phyloP scores from a whole-genome alignment of 2,329 filamentous ascomycete species.

The Colletotrichum sp. region DNA sequence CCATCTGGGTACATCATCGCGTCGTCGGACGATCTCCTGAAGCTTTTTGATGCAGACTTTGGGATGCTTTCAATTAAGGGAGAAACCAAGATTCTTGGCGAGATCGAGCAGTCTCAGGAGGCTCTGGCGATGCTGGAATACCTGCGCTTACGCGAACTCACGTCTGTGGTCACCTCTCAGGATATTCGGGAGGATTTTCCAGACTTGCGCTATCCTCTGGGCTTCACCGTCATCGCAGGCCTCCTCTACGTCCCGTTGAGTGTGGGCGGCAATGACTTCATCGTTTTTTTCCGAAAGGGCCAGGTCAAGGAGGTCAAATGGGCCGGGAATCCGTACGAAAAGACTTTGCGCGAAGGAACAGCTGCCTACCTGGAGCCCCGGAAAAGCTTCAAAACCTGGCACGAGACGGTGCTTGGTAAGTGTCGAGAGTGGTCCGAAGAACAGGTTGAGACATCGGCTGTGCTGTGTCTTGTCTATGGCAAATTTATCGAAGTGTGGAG shows the following conservation, averaged over 20 bases:
- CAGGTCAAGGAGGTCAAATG: constrained; percentile 80
- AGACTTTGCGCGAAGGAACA: constrained; percentile 74
- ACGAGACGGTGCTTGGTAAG: constrained; percentile 80
- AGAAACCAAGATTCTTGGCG: constrained; percentile 87
- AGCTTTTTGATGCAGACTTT: constrained; percentile 86
- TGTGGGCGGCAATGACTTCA: constrained; percentile 79
- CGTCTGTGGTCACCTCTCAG: constrained; percentile 78
- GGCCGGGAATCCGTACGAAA: constrained; percentile 88
- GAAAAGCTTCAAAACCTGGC: constrained; percentile 82
- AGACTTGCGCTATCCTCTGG: constrained; percentile 79
- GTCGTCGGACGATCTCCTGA: constrained; percentile 83
- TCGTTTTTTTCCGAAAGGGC: constrained; percentile 85
- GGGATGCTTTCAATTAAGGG: constrained; percentile 83
- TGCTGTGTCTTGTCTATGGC: constrained; percentile 86
- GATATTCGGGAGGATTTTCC: constrained; percentile 80
- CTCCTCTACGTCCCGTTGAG: constrained; percentile 84
- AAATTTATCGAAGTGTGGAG: constrained; percentile 93
- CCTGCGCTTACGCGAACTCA: constrained; percentile 75
- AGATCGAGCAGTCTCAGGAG: constrained; percentile 79
- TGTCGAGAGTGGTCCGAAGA: constrained; percentile 90
- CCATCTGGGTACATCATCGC: constrained; percentile 91
- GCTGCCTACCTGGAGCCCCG: constrained; percentile 77
- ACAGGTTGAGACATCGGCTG: constrained; percentile 86
- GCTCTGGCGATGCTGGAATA: constrained; percentile 86
- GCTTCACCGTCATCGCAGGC: constrained; percentile 79